Base-by-base conservation (phyloP, 345 rosid genomes). In the Pistacia vera region DNA sequence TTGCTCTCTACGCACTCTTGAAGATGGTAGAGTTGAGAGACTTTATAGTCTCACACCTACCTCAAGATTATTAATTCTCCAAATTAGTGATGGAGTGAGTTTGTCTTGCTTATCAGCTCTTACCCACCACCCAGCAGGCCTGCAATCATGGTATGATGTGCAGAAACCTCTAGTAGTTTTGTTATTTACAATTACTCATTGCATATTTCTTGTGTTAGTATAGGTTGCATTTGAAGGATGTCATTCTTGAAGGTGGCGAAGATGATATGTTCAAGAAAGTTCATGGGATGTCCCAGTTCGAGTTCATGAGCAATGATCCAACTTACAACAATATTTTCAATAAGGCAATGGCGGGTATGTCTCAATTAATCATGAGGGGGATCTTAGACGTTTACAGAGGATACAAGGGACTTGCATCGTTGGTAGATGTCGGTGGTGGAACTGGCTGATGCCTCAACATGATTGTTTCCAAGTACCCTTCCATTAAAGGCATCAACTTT, bases 11-110 rank as follows among this genome's bases (percentile, higher is more conserved):
- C 17, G 11, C 11, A 63, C 55, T 11, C 7, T 18, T 17, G 63
- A 30, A 8, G 63, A 70, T 35, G 75, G 70, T 1, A 48, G 52
- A 5, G 63, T 69, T 11, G 61, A 62, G 74, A 77, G 74, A 36
- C 25, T 69, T 30, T 77, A 77, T 55, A 75, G 73, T 36, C 62
- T 77, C 36, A 54, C 79, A 11, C 69, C 70, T 2, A 63, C 58
- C 20, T 30, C 69, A 2, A 69, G 38, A 54, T 52, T 69, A 20
- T 70, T 77, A n/a, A 46, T 68, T 18, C 20, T 9, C 12, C n/a
- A 28, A 49, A 49, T 49, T 35, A 52, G 52, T 17, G 58, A 30
- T 30, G 61, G 18, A 28, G 71, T 2, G 20, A n/a, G 25, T 17
- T 44, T 66, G 56, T 25, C 17, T 5, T 11, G 16, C 22, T 6